Base-by-base conservation (phyloP, 306 rosid genomes). In the Vicia villosa region DNA sequence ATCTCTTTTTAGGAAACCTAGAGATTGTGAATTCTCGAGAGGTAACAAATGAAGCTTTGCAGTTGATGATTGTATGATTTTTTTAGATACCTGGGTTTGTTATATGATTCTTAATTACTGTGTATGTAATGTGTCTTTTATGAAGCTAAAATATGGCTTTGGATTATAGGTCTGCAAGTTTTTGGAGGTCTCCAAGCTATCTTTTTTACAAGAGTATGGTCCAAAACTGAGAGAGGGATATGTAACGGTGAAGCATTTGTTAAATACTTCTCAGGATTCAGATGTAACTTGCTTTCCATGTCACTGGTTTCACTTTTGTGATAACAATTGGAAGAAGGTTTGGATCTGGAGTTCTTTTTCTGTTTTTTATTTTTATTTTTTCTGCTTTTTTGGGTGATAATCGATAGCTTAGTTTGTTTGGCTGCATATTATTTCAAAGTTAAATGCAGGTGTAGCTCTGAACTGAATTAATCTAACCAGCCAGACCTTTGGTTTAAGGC, bases 161-260 rank as follows among this genome's bases (percentile, higher is more conserved):
- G 79, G 43, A 75, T 72, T 59, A 22, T 74, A 95, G 99, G 99
- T 95, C 59, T 95, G 97, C 97, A 89, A 79, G 88, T 91, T 95
- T 77, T 83, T 95, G 89, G 99, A 95, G 89, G 99, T 91, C 67
- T 95, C 99, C 36, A 87, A 74, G 75, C 79, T 95, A 77, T 95
- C 99, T 74, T 91, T 95, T 83, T 86, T 80, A 79, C 91, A 91
- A 50, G 97, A 95, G 77, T 95, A 95, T 74, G 99, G 99, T 69
- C 87, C 97, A 74, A 95, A 95, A 75, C 81, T 91, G 74, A 95
- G 87, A 80, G 99, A 95, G 78, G 99, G 95, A 68, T 89, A 83
- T 68, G 86, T 91, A 51, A 86, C 69, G 77, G 99, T 89, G 73
- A 91, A 89, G 71, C 92, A 89, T 80, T 80, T 91, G 75, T 86